phyloP scores from a whole-genome alignment of 1,284 basidiomycete genomes.

The Naganishia sp. region DNA sequence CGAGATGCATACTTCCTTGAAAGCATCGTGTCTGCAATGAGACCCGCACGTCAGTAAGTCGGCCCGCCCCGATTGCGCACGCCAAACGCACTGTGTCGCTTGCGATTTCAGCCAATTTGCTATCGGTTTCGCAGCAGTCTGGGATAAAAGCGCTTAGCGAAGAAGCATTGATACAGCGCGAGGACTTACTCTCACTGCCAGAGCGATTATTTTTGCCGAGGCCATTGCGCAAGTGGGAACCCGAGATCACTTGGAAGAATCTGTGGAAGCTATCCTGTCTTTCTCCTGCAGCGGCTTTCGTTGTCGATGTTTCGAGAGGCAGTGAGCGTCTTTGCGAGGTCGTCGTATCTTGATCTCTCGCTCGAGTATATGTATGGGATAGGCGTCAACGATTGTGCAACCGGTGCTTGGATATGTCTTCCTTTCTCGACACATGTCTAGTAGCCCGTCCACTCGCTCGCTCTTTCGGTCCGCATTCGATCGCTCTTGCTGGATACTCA shows the following conservation, averaged over 20 bases:
- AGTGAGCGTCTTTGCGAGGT: too few relatives aligned
- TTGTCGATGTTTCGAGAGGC: too few relatives aligned
- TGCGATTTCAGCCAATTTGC: slow-evolving; percentile 71
- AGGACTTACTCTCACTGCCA: slow-evolving; percentile 65
- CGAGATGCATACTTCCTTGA: slow-evolving; percentile 71
- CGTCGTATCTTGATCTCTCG: too few relatives aligned
- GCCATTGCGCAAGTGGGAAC: slow-evolving; percentile 58
- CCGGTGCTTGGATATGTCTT: too few relatives aligned
- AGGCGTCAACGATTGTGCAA: too few relatives aligned
- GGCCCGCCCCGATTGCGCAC: not conserved
- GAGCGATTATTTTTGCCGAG: slow-evolving; percentile 66
- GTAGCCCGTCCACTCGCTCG: not conserved
- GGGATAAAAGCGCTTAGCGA: not conserved
- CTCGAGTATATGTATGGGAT: too few relatives aligned
- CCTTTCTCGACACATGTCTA: not conserved
- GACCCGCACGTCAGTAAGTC: slow-evolving; percentile 11
- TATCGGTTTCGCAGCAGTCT: slow-evolving; percentile 86
- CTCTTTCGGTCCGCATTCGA: slow-evolving; percentile 9
- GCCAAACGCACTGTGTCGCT: slow-evolving; percentile 71
- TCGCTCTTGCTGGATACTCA: not conserved
- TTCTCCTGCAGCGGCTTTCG: too few relatives aligned
- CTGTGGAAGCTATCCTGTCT: not conserved
- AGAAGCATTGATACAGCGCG: slow-evolving; percentile 11
- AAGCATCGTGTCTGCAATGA: slow-evolving; percentile 67
- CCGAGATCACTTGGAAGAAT: slow-evolving; percentile 4